A percentile compares a stretch with the other conserved stretches of the same genome.
Conservation (phyloP, 257 asterid genomes). For the Jacaranda mimosifolia region DNA sequence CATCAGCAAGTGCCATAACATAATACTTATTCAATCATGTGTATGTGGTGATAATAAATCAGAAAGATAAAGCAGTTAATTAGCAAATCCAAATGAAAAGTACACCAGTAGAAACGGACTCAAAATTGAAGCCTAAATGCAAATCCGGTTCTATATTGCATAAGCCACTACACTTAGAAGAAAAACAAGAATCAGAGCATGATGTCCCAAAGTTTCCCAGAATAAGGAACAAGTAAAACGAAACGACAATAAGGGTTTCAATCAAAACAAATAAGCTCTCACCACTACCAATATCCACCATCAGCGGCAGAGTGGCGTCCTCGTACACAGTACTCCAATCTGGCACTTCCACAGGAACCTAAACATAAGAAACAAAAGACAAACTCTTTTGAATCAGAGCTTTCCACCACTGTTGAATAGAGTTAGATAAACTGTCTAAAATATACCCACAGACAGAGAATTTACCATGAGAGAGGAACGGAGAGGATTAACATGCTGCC, state of each 20-base stretch:
- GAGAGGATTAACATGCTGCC: constrained; percentile 97
- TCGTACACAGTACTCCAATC: constrained; percentile 76
- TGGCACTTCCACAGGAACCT: constrained; percentile 86
- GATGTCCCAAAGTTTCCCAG: neutral
- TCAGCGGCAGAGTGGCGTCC: constrained; percentile 81
- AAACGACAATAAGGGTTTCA: neutral
- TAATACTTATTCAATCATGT: constrained; percentile 4
- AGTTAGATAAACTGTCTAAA: constrained; percentile 17
- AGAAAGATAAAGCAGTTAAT: neutral
- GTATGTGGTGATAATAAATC: neutral
- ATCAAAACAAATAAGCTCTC: constrained; percentile 37
- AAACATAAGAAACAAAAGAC: constrained; percentile 15
- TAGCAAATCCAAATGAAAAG: constrained; percentile 13
- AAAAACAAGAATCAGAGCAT: neutral
- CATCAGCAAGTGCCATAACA: constrained; percentile 14
- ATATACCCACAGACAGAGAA: constrained; percentile 24
- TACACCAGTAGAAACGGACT: neutral
- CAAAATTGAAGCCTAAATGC: neutral
- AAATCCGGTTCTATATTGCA: constrained; percentile 9
- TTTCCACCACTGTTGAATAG: neutral
- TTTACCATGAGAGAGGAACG: constrained; percentile 73
- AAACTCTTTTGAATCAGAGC: neutral
- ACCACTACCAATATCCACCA: constrained; percentile 98
- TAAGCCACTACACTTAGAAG: constrained; percentile 4
- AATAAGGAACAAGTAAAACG: neutral